These are phyloP conservation scores for Coniochaeta ligniaria DNA, from an alignment of 2,329 filamentous ascomycete genomes.

Conservation along the genomic window DNA sequence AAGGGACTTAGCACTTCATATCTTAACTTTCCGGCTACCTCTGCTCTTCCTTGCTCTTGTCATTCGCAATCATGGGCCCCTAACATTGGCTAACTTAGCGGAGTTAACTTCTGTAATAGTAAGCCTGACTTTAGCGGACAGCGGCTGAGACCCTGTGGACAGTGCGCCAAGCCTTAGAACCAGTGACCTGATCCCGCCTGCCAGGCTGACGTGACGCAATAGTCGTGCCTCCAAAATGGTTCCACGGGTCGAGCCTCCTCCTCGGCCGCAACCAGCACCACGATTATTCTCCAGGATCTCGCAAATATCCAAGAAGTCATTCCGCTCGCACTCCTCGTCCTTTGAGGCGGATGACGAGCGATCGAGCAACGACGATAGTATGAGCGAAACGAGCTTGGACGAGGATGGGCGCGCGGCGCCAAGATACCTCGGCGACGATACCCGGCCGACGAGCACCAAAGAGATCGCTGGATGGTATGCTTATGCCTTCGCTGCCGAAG, in stretches of 20 bases:
- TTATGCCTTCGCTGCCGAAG: constrained; percentile 93
- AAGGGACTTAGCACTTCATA: too few species aligned
- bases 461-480: constrained; percentile 94
- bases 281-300: constrained; percentile 43
- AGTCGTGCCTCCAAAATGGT: constrained; percentile 12
- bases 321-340: constrained; percentile 53
- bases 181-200: background rate
- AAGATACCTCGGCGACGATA: constrained; percentile 77
- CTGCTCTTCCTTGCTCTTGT: background rate
- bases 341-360: constrained; percentile 66
- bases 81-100: background rate
- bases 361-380: constrained; percentile 32
- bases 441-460: constrained; percentile 75
- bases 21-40: background rate
- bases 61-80: background rate
- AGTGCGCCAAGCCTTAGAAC: background rate
- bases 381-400: constrained; percentile 15
- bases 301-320: constrained; percentile 46
- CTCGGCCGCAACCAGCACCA: constrained; percentile 31
- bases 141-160: background rate
- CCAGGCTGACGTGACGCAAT: constrained; percentile 20
- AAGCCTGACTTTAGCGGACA: background rate
- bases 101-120: background rate
- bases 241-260: constrained; percentile 1
- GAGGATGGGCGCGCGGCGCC: constrained; percentile 15